Percentiles rank a stretch among this genome's conserved stretches.
Conservation (phyloP, 2,329 filamentous ascomycete genomes). For the Colletotrichum incanum region DNA sequence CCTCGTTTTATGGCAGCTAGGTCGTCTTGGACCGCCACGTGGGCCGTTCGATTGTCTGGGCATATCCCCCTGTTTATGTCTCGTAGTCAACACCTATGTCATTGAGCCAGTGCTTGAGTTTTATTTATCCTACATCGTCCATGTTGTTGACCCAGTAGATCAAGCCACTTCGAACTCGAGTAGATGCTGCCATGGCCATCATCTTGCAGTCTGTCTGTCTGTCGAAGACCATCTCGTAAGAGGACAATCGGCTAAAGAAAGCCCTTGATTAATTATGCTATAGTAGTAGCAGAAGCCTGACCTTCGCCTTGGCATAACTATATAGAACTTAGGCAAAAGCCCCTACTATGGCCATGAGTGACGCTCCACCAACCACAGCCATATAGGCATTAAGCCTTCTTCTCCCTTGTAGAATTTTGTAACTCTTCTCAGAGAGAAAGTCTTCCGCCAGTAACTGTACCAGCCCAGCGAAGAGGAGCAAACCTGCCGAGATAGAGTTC, state of each 20-base stretch:
- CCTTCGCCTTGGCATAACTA: neutral
- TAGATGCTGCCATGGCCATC: neutral
- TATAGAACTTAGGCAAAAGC: slow-evolving; percentile 74
- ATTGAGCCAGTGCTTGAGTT: neutral
- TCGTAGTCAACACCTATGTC: neutral
- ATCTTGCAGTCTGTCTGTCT: neutral
- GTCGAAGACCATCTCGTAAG: neutral
- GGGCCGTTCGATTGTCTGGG: neutral
- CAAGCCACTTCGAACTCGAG: neutral
- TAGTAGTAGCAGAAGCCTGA: neutral
- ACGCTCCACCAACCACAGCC: slow-evolving; percentile 75
- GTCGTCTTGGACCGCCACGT: neutral
- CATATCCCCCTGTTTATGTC: neutral
- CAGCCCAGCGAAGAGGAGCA: slow-evolving; percentile 85
- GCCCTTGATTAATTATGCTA: neutral
- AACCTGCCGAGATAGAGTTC: slow-evolving; percentile 86
- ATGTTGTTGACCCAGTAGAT: too few relatives aligned
- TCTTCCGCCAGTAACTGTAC: slow-evolving; percentile 90
- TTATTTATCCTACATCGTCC: neutral
- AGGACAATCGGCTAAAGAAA: neutral
- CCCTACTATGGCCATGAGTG: slow-evolving; percentile 80
- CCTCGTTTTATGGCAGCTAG: neutral
- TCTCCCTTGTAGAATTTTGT: slow-evolving; percentile 74
- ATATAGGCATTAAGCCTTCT: slow-evolving; percentile 75
- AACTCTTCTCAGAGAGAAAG: slow-evolving; percentile 84